phyloP scores from a whole-genome alignment of 352 stramenopile genomes.

The Pilasporangium apinafurcum region DNA sequence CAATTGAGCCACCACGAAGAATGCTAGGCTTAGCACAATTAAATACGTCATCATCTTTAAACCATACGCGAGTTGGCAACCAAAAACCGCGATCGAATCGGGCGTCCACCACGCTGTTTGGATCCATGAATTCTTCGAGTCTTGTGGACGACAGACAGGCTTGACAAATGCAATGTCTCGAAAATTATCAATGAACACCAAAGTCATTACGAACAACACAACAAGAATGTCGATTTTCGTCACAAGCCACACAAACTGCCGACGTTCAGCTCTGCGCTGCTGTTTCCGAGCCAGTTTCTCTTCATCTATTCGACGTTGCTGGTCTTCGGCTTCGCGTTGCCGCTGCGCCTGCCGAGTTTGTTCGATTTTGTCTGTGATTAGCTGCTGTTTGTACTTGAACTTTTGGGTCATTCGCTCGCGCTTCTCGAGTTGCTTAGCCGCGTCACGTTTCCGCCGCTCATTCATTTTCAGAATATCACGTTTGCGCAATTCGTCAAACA shows the following conservation, averaged over 20 bases:
- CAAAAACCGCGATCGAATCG: conserved; percentile 52
- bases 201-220: conserved; percentile 60
- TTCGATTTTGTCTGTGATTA: conserved; percentile 64
- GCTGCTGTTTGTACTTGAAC: conserved; percentile 57
- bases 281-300: conserved; percentile 24
- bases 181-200: conserved; percentile 75
- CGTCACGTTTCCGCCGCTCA: conserved; percentile 52
- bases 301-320: conserved; percentile 15
- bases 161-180: conserved; percentile 54
- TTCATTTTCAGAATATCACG: conserved; percentile 77
- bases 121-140: conserved; percentile 41
- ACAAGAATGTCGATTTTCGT: conserved; percentile 72
- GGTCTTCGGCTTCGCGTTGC: conserved; percentile 40
- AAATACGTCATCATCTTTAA: conserved; percentile 55
- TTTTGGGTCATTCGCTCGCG: conserved; percentile 54
- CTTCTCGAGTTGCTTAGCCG: conserved; percentile 47
- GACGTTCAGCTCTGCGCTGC: conserved; percentile 21
- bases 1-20: conserved; percentile 60
- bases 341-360: conserved; percentile 37
- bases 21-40: conserved; percentile 23
- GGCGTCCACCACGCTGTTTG: conserved; percentile 45
- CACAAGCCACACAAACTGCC: conserved; percentile 51
- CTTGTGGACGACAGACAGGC: conserved; percentile 38
- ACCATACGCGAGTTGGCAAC: conserved; percentile 64
- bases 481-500: conserved; percentile 71